phyloP scores from a whole-genome alignment of 495 filamentous ascomycete species.

The Chlorociboria aeruginascens region DNA sequence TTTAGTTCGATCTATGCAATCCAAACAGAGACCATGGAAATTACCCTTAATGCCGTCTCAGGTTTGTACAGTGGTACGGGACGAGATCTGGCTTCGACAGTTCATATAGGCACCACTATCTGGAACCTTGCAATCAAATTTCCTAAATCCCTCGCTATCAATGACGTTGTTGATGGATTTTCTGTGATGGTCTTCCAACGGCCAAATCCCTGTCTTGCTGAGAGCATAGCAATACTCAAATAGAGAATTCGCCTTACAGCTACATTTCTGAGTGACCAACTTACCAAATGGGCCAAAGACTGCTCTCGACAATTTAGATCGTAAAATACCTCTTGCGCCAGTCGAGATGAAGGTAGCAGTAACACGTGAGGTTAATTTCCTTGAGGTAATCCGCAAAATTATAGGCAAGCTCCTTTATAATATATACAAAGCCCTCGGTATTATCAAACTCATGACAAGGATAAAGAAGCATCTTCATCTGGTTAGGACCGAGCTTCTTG shows the following conservation, averaged over 20 bases:
- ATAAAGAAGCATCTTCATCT: background rate
- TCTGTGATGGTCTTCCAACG: background rate
- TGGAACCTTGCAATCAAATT: background rate
- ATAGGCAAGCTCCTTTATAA: background rate
- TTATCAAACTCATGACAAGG: slow-evolving; percentile 2
- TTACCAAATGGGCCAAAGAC: too few relatives aligned
- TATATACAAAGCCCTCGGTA: background rate
- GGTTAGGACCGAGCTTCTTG: background rate
- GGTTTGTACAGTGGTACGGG: background rate
- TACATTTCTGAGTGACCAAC: too few relatives aligned
- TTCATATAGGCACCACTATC: background rate
- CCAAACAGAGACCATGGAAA: background rate
- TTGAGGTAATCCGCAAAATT: background rate
- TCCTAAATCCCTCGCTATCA: background rate
- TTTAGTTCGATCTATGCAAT: background rate
- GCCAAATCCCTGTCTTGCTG: slow-evolving; percentile 2
- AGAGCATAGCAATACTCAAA: background rate
- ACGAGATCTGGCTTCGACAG: background rate
- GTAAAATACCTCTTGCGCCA: too few relatives aligned
- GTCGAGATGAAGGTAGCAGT: background rate
- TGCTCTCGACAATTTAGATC: too few relatives aligned
- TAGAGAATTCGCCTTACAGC: too few relatives aligned
- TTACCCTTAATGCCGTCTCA: background rate
- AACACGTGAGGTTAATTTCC: background rate
- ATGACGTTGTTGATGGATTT: background rate